These are phyloP conservation scores for Leucosporidium creatinivorum DNA, from an alignment of 768 basidiomycete genomes.

Conservation along the genomic window DNA sequence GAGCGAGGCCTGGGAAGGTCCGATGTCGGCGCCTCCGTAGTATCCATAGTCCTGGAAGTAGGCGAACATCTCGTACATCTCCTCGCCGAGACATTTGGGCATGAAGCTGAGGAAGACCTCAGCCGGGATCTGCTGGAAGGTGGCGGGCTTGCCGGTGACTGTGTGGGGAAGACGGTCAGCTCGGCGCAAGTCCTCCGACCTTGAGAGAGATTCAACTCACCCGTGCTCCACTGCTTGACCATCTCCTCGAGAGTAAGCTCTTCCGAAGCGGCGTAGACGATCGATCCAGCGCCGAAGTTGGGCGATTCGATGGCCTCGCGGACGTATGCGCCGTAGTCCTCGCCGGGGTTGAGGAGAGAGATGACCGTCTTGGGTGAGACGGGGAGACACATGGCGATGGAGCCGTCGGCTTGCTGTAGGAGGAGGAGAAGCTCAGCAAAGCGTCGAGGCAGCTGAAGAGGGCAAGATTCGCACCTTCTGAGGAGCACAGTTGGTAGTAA, in stretches of 20 bases:
- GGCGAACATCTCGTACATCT: background rate
- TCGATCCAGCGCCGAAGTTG: background rate
- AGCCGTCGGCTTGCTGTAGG: background rate
- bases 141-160: background rate
- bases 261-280: background rate
- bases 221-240: background rate
- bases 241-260: background rate
- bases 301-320: background rate
- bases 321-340: background rate
- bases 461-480: background rate
- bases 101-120: background rate
- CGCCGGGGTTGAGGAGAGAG: background rate
- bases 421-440: background rate
- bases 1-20: background rate
- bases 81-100: background rate
- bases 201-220: background rate
- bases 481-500: background rate
- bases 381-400: background rate
- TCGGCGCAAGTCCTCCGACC: too few relatives aligned
- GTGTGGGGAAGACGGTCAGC: background rate
- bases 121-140: background rate
- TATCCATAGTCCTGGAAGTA: background rate
- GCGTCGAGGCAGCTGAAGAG: background rate
- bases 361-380: background rate
- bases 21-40: background rate